phyloP scores from a whole-genome alignment of 331 rosid species.

The Malus hybrid region DNA sequence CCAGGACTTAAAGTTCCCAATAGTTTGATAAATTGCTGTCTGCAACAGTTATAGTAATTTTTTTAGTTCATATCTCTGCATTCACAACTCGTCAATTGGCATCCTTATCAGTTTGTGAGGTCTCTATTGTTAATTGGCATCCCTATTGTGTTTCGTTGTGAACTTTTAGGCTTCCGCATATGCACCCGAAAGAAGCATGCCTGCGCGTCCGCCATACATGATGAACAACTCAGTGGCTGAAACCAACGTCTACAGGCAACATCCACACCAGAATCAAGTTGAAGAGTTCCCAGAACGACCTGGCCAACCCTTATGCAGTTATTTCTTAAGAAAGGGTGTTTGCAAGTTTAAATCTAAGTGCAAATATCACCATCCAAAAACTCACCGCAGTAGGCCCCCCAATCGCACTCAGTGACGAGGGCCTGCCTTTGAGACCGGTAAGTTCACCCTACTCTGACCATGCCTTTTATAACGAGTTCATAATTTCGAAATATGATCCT shows the following conservation, averaged over 20 bases:
- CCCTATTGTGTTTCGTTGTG: neutral
- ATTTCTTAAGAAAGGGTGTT: slow-evolving; percentile 80
- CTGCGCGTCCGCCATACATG: slow-evolving; percentile 46
- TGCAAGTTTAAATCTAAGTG: slow-evolving; percentile 80
- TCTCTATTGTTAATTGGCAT: neutral
- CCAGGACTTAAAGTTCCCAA: neutral
- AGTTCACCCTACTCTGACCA: slow-evolving; percentile 18
- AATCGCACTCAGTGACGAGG: slow-evolving; percentile 72
- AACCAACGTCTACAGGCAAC: slow-evolving; percentile 44
- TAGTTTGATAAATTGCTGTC: neutral
- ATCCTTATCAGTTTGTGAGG: neutral
- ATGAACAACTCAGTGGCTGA: slow-evolving; percentile 48
- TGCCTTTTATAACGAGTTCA: neutral
- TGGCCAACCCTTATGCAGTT: slow-evolving; percentile 86
- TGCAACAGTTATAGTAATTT: neutral
- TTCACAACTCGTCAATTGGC: neutral
- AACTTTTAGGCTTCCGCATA: slow-evolving; percentile 58
- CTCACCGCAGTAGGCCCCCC: slow-evolving; percentile 35
- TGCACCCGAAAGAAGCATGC: slow-evolving; percentile 57
- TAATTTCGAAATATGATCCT: neutral
- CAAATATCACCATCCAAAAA: slow-evolving; percentile 90
- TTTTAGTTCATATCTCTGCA: neutral
- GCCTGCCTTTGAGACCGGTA: slow-evolving; percentile 96
- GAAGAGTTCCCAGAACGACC: slow-evolving; percentile 86
- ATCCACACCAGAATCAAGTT: slow-evolving; percentile 34